Evolutionary conservation across 108 stramenopile species (phyloP), one percentile per base, ranked within the genome.

Genomic region (Pseudonitzschia multiseries): DNA sequence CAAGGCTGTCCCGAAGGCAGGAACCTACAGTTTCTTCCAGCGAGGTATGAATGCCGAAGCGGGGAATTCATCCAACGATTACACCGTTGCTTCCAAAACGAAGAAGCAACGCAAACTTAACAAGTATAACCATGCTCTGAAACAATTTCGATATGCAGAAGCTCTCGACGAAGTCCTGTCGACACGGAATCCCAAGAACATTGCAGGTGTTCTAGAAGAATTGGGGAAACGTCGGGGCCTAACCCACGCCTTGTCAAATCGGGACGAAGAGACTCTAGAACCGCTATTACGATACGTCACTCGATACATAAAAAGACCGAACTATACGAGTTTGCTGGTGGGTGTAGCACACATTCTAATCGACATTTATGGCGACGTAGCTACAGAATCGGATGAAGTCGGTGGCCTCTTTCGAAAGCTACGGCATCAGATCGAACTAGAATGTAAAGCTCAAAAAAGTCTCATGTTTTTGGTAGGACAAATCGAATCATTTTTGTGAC

Each of bases 361-460:
- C 69, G 79, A 80, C 43, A 80, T 84, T 36, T 80, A 75, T 64
- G 73, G 74, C 28, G 73, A 68, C 36, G 73, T 91, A 0, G 56
- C 83, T 2, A 92, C 92, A 12, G 92, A 92, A 59, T 94, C 93
- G 20, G 87, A 89, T 27, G 77, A 66, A 13, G 85, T 94, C 8
- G 96, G 94, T 73, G 96, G 94, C 50, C 79, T 93, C 17, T 96
- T 94, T 83, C 72, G 74, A 32, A 96, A 94, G 72, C 83, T 96
- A 56, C 80, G 80, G 52, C 79, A 67, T 32, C 86, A 92, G 57
- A 87, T 96, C 50, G 61, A 57, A 56, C 69, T 72, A 18, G 96
- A 96, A 80, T 84, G 86, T 53, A 50, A 57, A 26, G 80, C 81
- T 18, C 91, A 95, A 57, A 78, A 74, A 57, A 78, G 77, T 41